phyloP scores from a whole-genome alignment of 2,329 filamentous ascomycete species.

The Ampelomyces quisqualis region DNA sequence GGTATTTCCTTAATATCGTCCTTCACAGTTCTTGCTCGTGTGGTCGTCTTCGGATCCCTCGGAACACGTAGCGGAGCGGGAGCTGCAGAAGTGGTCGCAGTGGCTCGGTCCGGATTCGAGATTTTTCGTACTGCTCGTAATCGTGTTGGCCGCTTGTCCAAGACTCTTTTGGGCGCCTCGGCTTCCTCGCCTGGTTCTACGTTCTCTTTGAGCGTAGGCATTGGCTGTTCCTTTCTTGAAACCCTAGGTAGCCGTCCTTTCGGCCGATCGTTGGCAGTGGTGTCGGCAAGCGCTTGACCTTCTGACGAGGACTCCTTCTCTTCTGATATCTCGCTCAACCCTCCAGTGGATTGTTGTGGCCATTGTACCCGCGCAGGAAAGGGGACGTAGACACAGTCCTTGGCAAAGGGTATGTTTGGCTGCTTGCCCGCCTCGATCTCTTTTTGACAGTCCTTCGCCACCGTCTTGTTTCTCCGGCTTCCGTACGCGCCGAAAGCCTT shows the following conservation, averaged over 20 bases:
- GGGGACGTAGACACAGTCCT: constrained; percentile 52
- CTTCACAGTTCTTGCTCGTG: constrained; percentile 27
- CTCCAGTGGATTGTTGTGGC: constrained; percentile 35
- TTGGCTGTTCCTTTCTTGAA: constrained; percentile 25
- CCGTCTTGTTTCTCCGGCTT: constrained; percentile 51
- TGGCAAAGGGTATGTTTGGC: constrained; percentile 52
- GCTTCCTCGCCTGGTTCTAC: constrained; percentile 32
- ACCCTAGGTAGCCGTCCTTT: constrained; percentile 29
- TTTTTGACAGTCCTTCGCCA: constrained; percentile 53
- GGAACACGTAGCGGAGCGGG: constrained; percentile 33
- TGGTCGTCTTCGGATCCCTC: constrained; percentile 29
- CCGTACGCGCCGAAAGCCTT: constrained; percentile 51
- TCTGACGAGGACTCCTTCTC: constrained; percentile 45
- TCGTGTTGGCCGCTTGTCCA: constrained; percentile 42
- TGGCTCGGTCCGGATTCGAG: constrained; percentile 36
- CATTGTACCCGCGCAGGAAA: constrained; percentile 45
- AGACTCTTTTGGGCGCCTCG: constrained; percentile 30
- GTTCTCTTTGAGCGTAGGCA: constrained; percentile 42
- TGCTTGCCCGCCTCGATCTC: constrained; percentile 51
- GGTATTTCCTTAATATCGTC: constrained; percentile 23
- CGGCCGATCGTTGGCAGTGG: constrained; percentile 48
- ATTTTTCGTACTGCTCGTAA: constrained; percentile 40
- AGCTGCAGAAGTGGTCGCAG: constrained; percentile 32
- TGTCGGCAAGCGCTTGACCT: constrained; percentile 46
- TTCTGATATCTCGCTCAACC: constrained; percentile 44